Conservation (phyloP, 306 rosid species). For the Chamaecrista fasciculata region DNA sequence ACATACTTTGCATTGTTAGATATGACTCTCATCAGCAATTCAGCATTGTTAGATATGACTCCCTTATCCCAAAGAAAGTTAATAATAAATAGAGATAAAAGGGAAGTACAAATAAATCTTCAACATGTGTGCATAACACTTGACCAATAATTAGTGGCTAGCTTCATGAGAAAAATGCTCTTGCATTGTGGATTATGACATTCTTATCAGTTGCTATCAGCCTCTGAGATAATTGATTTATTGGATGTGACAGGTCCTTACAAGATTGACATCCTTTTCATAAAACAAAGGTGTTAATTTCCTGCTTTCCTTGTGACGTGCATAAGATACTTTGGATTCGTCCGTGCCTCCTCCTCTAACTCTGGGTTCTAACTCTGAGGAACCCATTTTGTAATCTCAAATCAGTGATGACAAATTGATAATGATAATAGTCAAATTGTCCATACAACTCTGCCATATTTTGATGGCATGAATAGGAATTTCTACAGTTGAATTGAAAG, state of each 20-base stretch:
- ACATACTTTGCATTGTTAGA: neutral
- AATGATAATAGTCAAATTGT: neutral
- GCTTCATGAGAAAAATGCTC: neutral
- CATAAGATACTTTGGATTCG: neutral
- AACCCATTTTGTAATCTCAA: neutral
- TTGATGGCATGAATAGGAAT: slow-evolving; percentile 1
- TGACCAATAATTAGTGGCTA: neutral
- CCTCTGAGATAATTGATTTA: slow-evolving; percentile 18
- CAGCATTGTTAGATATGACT: no score
- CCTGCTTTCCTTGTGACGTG: neutral
- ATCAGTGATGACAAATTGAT: no score
- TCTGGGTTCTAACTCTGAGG: no score
- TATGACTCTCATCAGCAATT: no score
- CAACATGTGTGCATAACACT: neutral
- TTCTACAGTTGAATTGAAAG: neutral
- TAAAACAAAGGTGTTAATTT: neutral
- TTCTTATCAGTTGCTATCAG: slow-evolving; percentile 19
- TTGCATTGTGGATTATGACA: neutral
- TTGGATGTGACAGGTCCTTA: slow-evolving; percentile 17
- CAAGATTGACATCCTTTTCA: neutral
- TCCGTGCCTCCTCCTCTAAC: neutral
- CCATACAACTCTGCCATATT: neutral
- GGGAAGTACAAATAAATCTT: neutral
- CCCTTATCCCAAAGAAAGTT: no score
- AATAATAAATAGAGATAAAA: neutral